Evolutionary conservation across 768 basidiomycete species (phyloP).

Genomic region (Boletus reticuloceps): DNA sequence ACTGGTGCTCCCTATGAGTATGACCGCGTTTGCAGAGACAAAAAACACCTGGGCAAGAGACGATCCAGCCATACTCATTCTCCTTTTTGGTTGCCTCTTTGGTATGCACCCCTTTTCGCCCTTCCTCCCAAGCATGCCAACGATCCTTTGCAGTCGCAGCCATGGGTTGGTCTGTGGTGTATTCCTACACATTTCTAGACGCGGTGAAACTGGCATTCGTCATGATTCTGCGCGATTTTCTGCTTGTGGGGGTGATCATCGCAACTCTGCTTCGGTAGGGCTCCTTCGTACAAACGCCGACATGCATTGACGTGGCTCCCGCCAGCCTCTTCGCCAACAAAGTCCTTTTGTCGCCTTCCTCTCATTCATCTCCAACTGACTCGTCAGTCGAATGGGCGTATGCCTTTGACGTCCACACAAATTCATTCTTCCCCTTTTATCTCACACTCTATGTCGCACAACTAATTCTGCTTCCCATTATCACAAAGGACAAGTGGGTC

Average conservation of each 20-base stretch:
- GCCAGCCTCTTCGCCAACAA: slow-evolving; percentile 69
- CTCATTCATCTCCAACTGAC: slow-evolving; percentile 68
- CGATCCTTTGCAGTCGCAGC: slow-evolving; percentile 57
- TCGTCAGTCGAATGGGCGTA: slow-evolving; percentile 88
- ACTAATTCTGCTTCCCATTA: slow-evolving; percentile 78
- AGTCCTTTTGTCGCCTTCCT: slow-evolving; percentile 65
- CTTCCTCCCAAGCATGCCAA: not conserved
- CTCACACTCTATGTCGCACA: slow-evolving; percentile 88
- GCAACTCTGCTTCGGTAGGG: slow-evolving; percentile 74
- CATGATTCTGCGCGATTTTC: slow-evolving; percentile 89
- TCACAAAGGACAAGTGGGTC: slow-evolving; percentile 88
- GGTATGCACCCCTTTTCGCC: slow-evolving; percentile 39
- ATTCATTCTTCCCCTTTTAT: slow-evolving; percentile 94
- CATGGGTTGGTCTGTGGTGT: slow-evolving; percentile 83
- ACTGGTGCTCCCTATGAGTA: not conserved
- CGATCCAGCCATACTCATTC: slow-evolving; percentile 91
- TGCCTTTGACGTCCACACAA: slow-evolving; percentile 95
- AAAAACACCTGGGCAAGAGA: slow-evolving; percentile 99
- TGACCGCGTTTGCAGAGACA: slow-evolving; percentile 58
- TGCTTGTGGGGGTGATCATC: slow-evolving; percentile 70
- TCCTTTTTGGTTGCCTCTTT: slow-evolving; percentile 75
- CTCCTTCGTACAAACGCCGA: not conserved
- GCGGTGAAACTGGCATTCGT: slow-evolving; percentile 64
- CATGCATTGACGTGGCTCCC: slow-evolving; percentile 11
- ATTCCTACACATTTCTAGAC: slow-evolving; percentile 57